A percentile compares a stretch with the other conserved stretches of the same genome.
Conservation (phyloP, 2,329 filamentous ascomycete species). For the Tothia fuscella region DNA sequence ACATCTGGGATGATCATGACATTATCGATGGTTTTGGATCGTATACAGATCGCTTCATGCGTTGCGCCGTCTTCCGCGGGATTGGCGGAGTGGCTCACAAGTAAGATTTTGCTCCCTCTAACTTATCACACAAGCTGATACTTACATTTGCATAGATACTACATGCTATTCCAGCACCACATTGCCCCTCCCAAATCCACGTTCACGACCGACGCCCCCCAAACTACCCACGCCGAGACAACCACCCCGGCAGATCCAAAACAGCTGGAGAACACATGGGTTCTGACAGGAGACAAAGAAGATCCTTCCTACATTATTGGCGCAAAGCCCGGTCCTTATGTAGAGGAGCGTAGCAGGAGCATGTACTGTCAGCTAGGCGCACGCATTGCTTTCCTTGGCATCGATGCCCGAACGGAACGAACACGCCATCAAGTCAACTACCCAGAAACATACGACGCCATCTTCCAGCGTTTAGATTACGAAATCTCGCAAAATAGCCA, state of each 20-base stretch:
- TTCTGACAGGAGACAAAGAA: constrained; percentile 44
- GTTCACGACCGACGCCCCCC: constrained; percentile 62
- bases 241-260: constrained; percentile 50
- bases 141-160: constrained; percentile 39
- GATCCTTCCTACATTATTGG: constrained; percentile 73
- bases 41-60: constrained; percentile 57
- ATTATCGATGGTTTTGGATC: constrained; percentile 57
- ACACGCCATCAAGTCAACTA: constrained; percentile 94
- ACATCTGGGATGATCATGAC: constrained; percentile 55
- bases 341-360: constrained; percentile 48
- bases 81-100: constrained; percentile 46
- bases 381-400: constrained; percentile 51
- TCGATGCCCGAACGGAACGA: constrained; percentile 55
- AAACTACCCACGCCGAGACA: constrained; percentile 39
- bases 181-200: constrained; percentile 74
- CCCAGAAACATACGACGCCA: constrained; percentile 47
- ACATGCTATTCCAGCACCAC: constrained; percentile 61
- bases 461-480: constrained; percentile 43
- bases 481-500: constrained; percentile 42
- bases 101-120: constrained; percentile 13
- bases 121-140: not conserved
- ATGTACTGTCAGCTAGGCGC: constrained; percentile 53
- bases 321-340: constrained; percentile 54
- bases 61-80: constrained; percentile 50
- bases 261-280: constrained; percentile 64